Evolutionary conservation across 2,329 filamentous ascomycete species (phyloP).

Genomic region (Teratosphaeria gauchensis): DNA sequence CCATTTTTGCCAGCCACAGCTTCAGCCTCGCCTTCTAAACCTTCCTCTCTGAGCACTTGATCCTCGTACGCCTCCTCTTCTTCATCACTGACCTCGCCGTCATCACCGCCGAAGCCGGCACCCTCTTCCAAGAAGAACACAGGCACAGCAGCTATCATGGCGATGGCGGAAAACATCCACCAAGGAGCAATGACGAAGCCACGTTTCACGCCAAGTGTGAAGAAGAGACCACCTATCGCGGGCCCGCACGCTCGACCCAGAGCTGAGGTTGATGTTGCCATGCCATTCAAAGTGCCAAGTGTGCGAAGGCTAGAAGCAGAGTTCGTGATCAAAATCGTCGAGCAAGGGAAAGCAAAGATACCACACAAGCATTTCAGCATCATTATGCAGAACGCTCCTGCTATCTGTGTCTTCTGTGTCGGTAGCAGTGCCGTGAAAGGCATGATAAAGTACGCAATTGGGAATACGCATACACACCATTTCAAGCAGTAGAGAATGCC

Average conservation of each 20-base stretch:
- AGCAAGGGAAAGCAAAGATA: slow-evolving; percentile 82
- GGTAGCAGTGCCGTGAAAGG: slow-evolving; percentile 66
- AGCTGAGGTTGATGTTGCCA: slow-evolving; percentile 74
- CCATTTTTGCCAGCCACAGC: slow-evolving; percentile 11
- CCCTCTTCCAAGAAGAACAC: slow-evolving; percentile 66
- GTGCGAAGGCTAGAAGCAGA: slow-evolving; percentile 65
- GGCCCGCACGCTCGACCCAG: slow-evolving; percentile 73
- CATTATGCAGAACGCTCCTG: slow-evolving; percentile 56
- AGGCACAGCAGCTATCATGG: slow-evolving; percentile 57
- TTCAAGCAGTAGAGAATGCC: slow-evolving; percentile 68
- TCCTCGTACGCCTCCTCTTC: slow-evolving; percentile 24
- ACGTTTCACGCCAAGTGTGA: slow-evolving; percentile 63
- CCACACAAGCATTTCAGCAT: slow-evolving; percentile 62
- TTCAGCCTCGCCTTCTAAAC: slow-evolving; percentile 15
- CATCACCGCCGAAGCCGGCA: slow-evolving; percentile 50
- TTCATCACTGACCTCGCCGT: slow-evolving; percentile 29
- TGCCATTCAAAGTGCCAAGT: slow-evolving; percentile 81
- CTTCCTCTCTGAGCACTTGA: slow-evolving; percentile 8
- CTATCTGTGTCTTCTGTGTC: slow-evolving; percentile 43
- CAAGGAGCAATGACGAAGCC: slow-evolving; percentile 74
- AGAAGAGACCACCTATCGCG: slow-evolving; percentile 60
- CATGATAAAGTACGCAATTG: slow-evolving; percentile 67
- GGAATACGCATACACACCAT: slow-evolving; percentile 56
- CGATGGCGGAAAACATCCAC: slow-evolving; percentile 62
- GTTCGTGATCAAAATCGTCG: slow-evolving; percentile 84